Base-by-base conservation (phyloP, 768 basidiomycete genomes). In the Tulasnella sp. region DNA sequence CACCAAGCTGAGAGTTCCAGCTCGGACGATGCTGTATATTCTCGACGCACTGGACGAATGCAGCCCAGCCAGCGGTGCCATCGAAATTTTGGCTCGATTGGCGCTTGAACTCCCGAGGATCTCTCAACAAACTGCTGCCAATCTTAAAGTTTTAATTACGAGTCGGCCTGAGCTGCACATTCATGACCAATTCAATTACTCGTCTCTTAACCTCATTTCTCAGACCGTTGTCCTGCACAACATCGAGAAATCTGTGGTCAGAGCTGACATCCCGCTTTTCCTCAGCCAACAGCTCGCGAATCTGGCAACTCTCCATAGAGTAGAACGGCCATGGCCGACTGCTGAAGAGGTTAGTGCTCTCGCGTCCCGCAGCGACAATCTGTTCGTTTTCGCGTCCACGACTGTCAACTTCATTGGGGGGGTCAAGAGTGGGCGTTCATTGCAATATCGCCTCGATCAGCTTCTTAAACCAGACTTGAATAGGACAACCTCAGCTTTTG, bases 31-130 rank as follows among this genome's bases (percentile, higher is more conserved):
- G n/a, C 46, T 86, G 20, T 77, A 85, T 73, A 81, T 85, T 55
- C 79, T 86, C n/a, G 86, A 86, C 79, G 85, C 82, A 0, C 79
- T 86, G 40, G 85, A 86, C 79, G 85, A 86, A 81, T 83, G 85
- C 3, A 80, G 67, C 5, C 51, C 35, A 37, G 16, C 37, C 23
- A 70, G 39, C 15, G 73, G n/a, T 15, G 48, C 72, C 15, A 55
- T 77, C 18, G 32, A 70, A 4, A 70, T 84, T 2, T 78, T 85
- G 29, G 13, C 20, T 11, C 55, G 84, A 15, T 80, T 85, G 16
- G 77, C 79, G 4, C n/a, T 61, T 5, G 74, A 73, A 18, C 26
- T 80, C 0, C 16, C n/a, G 13, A 73, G 79, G 2, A 81, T 85
- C 51, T 84, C 84, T 15, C 7, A 75, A 15, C 80, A 81, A 46